Base-by-base conservation (phyloP, 768 basidiomycete species). In the Kwoniella newhampshirensis region DNA sequence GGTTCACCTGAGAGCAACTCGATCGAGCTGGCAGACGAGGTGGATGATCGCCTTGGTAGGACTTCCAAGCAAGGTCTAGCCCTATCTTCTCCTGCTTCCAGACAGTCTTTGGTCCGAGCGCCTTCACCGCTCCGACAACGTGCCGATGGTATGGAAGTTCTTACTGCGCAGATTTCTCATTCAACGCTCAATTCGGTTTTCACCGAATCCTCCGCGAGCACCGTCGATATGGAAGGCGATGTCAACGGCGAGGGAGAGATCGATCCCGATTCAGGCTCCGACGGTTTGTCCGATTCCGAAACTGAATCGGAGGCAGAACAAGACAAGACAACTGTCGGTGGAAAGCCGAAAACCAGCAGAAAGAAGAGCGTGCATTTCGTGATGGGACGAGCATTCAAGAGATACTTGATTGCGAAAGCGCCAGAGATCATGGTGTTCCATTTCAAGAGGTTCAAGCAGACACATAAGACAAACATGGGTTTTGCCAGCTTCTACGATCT, bases 361-460 rank as follows among this genome's bases (percentile, higher is more conserved):
- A 67, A 62, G n/a, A 74, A 77, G 75, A 32, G 76, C 77, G 18
- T 80, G 57, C 88, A 88, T 30, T 85, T 85, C 47, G 81, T 94
- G 44, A 81, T 88, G 77, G 84, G 89, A 1, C 82, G 88, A 1
- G 90, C 91, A 3, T 91, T 90, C 79, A 98, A 98, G 77, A 88
- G 93, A 12, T 98, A 96, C 77, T 85, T 98, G 57, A 88, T 98
- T 74, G 84, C 86, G 15, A 71, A 75, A 37, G 72, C 77, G 13
- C 93, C 93, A 0, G 89, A 91, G 0, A 82, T 96, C 28, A 83
- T 97, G 54, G 88, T 93, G 48, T 83, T 97, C 57, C 93, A 97
- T 66, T 82, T 96, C 47, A 97, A 97, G 78, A 83, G 93, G 43
- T 98, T 98, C 78, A 90, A 94, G 77, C 91, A 94, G 70, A 81